A percentile compares a stretch with the other conserved stretches of the same genome.
Conservation (phyloP, 352 stramenopile genomes). For the Pythium insidiosum region DNA sequence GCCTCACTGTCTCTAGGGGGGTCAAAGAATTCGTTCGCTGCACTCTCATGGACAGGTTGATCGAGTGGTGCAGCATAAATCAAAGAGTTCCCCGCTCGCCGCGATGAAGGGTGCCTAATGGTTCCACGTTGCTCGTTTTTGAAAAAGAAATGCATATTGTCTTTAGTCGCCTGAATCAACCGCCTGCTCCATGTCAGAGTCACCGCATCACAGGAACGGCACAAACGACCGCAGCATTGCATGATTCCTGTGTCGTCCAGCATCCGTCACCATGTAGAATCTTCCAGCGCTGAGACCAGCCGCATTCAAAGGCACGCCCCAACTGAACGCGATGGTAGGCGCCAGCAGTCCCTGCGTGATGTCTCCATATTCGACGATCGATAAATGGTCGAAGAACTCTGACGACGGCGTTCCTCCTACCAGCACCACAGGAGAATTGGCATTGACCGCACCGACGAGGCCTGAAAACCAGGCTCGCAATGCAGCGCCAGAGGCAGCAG, state of each 20-base stretch:
- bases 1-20: no score
- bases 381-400: constrained; percentile 13
- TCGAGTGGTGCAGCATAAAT: background rate
- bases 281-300: constrained; percentile 7
- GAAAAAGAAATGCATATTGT: constrained; percentile 1
- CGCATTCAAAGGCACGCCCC: background rate
- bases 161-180: constrained; percentile 3
- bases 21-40: no score
- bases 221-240: constrained; percentile 2
- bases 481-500: constrained; percentile 8
- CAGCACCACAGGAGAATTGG: constrained; percentile 8
- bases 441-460: constrained; percentile 6
- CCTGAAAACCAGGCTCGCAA: constrained; percentile 13
- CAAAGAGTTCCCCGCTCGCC: background rate
- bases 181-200: constrained; percentile 4
- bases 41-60: constrained; percentile 2
- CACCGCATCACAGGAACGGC: constrained; percentile 8
- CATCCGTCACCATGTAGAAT: constrained; percentile 13
- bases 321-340: constrained; percentile 6
- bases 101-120: background rate
- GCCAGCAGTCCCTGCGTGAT: constrained; percentile 3
- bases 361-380: constrained; percentile 8
- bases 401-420: constrained; percentile 7
- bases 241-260: constrained; percentile 5
- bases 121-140: constrained; percentile 4